Evolutionary conservation across 1,284 basidiomycete species (phyloP), one percentile per base, ranked within the genome.

Genomic region (Laetiporus sulphureus): DNA sequence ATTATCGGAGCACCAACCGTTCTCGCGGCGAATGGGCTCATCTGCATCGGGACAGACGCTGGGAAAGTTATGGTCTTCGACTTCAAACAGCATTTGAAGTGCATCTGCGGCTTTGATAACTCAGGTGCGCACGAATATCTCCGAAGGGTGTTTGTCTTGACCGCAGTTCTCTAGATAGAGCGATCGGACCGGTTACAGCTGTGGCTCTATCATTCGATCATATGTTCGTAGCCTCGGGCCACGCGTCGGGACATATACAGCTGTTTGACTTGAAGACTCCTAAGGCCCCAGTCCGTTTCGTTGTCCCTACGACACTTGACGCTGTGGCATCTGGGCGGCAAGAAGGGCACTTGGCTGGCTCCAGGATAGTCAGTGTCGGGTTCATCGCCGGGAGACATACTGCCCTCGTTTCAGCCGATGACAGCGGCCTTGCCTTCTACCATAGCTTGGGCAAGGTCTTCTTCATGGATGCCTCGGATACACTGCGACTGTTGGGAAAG

Each of bases 381-480:
- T 99, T 99, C 56, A 79, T 99, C n/a, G 92, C 91, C 5, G 82
- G 83, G 13, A 75, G 95, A 29, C 95, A 97, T 58, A 99, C 96
- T 1, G 93, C 92, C 2, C 78, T 99, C 38, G 81, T 98, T 27
- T 88, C 86, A 8, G 90, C 91, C 1, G 96, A 99, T 60, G 89
- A 94, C 46, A 69, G 79, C 47, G 96, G 96, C 0, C 72, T 98
- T 3, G 88, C 91, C 0, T 99, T 99, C 65, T 98, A 92, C 62
- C 95, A 98, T 63, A 91, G 87, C 40, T 69, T 99, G 2, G 94
- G 96, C 15, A 94, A 91, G 57, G 86, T 99, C 5, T 73, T 99
- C 15, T 97, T 97, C 48, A 87, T 99, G 12, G 92, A 96, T 41
- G 94, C 93, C 7, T 86, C 89, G 32, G 96, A 99, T 60, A 92